Base-by-base conservation (phyloP, 1,284 basidiomycete genomes). In the Ganoderma boninense region DNA sequence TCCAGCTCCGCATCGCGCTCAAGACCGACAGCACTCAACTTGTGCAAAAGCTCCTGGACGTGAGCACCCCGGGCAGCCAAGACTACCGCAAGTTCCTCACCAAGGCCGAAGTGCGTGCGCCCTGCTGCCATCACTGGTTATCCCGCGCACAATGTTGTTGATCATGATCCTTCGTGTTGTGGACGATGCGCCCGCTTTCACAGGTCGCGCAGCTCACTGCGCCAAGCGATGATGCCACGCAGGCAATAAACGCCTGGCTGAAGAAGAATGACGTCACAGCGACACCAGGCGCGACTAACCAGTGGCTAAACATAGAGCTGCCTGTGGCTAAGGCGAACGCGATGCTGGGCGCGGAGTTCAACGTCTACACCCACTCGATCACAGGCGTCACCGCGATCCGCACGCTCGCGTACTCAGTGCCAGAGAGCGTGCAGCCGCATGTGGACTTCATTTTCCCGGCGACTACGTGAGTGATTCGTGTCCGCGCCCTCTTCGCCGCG, bases 321-420 rank as follows among this genome's bases (percentile, higher is more conserved):
- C 74, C 75, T 2, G 76, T 83, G 18, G 75, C 78, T 59, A 77
- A 82, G 68, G 84, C 84, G 18, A 84, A 79, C 71, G 66, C 73
- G 64, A 71, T 86, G n/a, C 75, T 86, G 44, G 75, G 79, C 60
- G 75, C 83, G 23, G 73, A 84, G 40, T 86, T 83, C 73, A 74
- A 77, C 23, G 72, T 75, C 4, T 86, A 82, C 75, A 76, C 74
- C 23, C 80, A 86, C 72, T 65, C 75, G 8, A 75, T 75, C 8
- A 81, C 77, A 29, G 80, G 82, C 43, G 68, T 75, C 42, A 68
- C 76, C 44, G 69, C 77, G 35, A 70, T 81, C 65, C 82, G 83
- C 61, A 84, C 84, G 1, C 78, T 84, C 29, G 75, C 79, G 4
- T 85, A 84, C 76, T 84, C 83, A 2, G 73, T 85, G n/a, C 84